Evolutionary conservation across 176 grass and related monocot genomes (phyloP), one percentile per base, ranked within the genome.

Genomic region (Oryza glaberrima): DNA sequence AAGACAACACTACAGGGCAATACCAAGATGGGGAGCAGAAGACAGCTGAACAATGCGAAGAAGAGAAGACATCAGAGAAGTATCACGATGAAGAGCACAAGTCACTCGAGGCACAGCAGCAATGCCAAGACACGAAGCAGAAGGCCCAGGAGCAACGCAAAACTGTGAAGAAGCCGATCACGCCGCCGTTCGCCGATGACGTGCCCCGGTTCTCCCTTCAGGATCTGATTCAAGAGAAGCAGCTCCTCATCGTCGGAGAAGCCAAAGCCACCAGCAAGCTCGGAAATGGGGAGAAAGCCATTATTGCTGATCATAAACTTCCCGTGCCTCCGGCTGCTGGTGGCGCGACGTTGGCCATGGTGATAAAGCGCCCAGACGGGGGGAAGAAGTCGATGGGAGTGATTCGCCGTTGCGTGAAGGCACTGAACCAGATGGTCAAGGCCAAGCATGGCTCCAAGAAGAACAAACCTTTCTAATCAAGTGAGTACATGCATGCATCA

Each of bases 351-450:
- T 65, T 87, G 69, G 84, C 76, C 8, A 85, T 87, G 76, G 91
- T 88, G 63, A 81, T 82, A 67, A 90, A 82, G 82, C 71, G 87
- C 7, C 28, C 61, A 1, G 91, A 88, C 11, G 85, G 67, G 48
- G 91, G 84, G 22, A 83, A 71, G 73, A 96, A 88, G 49, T 30
- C 72, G 17, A 83, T 67, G 44, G 87, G 94, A 45, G 48, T 94
- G 28, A 84, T 97, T 11, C 80, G 90, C 15, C 79, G 91, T 35
- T 97, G 92, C 51, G 51, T 91, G 64, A 97, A 97, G 85, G 94
- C 85, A 20, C 84, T 94, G 63, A 94, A 90, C 75, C 89, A 92
- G 65, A 89, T 97, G 85, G 88, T 97, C 86, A 97, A 97, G 85
- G 69, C 83, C 40, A 88, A 90, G 69, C 83, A 90, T 38, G 69